These are phyloP conservation scores for Dioscorea cayenensis DNA, from an alignment of 116 monocot species.

Conservation along the genomic window DNA sequence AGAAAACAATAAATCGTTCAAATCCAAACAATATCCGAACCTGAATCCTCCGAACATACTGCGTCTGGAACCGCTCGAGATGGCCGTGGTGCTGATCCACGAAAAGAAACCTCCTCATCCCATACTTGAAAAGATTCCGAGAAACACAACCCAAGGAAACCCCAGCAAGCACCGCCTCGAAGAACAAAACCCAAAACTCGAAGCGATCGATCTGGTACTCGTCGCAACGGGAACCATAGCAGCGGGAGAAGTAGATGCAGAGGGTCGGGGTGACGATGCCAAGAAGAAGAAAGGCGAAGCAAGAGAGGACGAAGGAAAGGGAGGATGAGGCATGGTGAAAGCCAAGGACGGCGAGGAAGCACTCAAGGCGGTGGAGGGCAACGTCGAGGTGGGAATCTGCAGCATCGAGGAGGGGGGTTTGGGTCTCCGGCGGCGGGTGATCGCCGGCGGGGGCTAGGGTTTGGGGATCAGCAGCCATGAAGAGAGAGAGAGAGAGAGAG, in stretches of 20 bases:
- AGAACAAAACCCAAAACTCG: constrained; percentile 38
- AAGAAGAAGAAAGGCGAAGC: constrained; percentile 26
- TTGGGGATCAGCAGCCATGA: neutral
- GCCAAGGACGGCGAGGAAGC: constrained; percentile 23
- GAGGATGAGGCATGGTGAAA: constrained; percentile 20
- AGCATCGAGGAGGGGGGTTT: neutral
- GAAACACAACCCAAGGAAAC: constrained; percentile 51
- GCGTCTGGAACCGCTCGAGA: constrained; percentile 47
- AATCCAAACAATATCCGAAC: constrained; percentile 12
- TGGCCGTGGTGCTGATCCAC: constrained; percentile 49
- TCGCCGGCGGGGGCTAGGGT: neutral
- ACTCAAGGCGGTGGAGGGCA: constrained; percentile 18
- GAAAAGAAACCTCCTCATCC: constrained; percentile 67
- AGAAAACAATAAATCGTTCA: neutral
- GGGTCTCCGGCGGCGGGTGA: neutral
- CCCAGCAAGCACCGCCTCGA: constrained; percentile 42
- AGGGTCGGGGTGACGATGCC: constrained; percentile 35
- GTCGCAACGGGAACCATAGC: constrained; percentile 7
- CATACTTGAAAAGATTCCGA: constrained; percentile 53
- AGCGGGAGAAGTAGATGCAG: constrained; percentile 14
- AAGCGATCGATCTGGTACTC: constrained; percentile 40
- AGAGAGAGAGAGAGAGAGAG: too few relatives aligned
- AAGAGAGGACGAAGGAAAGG: constrained; percentile 12
- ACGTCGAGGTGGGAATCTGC: neutral
- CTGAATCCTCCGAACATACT: constrained; percentile 63